Evolutionary conservation across 2,329 filamentous ascomycete genomes (phyloP).

Genomic region (Paraphaeosphaeria minitans): DNA sequence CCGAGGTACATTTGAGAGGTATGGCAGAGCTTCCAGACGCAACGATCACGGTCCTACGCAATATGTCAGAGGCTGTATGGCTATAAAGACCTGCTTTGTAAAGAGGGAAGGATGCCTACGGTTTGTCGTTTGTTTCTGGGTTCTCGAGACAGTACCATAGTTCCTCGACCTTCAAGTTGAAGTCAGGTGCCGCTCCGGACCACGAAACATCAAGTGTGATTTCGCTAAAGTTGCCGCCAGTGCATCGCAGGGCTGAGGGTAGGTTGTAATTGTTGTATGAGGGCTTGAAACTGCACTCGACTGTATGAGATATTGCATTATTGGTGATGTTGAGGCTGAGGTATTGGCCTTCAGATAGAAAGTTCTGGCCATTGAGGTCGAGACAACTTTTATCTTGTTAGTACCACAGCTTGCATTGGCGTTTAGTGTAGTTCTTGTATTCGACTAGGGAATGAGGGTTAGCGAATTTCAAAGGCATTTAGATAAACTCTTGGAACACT

Average conservation of each 20-base stretch:
- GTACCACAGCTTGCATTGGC: conserved; percentile 20
- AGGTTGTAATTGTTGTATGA: conserved; percentile 4
- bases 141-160: conserved; percentile 22
- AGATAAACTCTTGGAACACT: neutral
- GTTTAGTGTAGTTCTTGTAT: conserved; percentile 16
- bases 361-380: conserved; percentile 2
- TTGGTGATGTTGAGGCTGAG: conserved; percentile 18
- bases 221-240: conserved; percentile 19
- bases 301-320: conserved; percentile 16
- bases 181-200: conserved; percentile 16
- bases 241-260: conserved; percentile 17
- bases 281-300: conserved; percentile 12
- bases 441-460: conserved; percentile 4
- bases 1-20: conserved; percentile 9
- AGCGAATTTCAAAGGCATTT: neutral
- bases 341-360: conserved; percentile 13
- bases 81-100: neutral
- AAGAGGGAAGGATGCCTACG: conserved; percentile 2
- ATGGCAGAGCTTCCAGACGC: conserved; percentile 15
- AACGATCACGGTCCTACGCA: conserved; percentile 10
- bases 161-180: conserved; percentile 17
- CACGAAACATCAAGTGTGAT: conserved; percentile 19
- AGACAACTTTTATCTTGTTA: conserved; percentile 10
- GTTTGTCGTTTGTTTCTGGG: conserved; percentile 9
- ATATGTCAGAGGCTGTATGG: neutral